These are phyloP conservation scores for Xerocomus amazonicus DNA, from an alignment of 1,284 basidiomycete genomes.

Conservation along the genomic window DNA sequence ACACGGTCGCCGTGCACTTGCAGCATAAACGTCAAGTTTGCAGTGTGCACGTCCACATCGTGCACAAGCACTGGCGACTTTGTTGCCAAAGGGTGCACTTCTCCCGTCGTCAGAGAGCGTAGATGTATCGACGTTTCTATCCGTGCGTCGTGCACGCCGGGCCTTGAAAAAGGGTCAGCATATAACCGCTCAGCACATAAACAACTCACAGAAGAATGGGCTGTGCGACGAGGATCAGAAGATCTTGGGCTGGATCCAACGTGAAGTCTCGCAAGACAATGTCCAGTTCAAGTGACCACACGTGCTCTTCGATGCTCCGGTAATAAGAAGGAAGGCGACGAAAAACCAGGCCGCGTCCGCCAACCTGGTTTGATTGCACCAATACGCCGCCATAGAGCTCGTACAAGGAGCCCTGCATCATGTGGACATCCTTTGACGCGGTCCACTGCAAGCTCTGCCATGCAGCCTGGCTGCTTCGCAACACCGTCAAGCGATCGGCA, in stretches of 20 bases:
- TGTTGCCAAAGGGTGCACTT: slow-evolving; percentile 42
- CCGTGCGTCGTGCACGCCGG: slow-evolving; percentile 11
- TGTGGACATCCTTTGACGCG: slow-evolving; percentile 35
- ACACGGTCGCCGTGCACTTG: slow-evolving; percentile 48
- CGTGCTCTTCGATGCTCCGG: slow-evolving; percentile 43
- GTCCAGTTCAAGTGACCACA: slow-evolving; percentile 46
- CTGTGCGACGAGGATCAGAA: slow-evolving; percentile 50
- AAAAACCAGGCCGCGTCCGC: slow-evolving; percentile 39
- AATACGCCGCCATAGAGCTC: slow-evolving; percentile 62
- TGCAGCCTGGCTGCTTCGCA: slow-evolving; percentile 43
- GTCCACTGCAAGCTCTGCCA: slow-evolving; percentile 48
- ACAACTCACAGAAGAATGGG: slow-evolving; percentile 31
- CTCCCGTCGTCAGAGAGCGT: slow-evolving; percentile 45
- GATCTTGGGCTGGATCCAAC: slow-evolving; percentile 60
- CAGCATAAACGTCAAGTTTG: slow-evolving; percentile 39
- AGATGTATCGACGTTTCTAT: slow-evolving; percentile 39
- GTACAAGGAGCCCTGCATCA: slow-evolving; percentile 43
- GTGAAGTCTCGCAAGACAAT: slow-evolving; percentile 52
- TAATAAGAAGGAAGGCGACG: slow-evolving; percentile 47
- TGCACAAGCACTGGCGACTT: slow-evolving; percentile 36
- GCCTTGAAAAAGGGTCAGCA: slow-evolving; percentile 14
- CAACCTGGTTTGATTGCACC: slow-evolving; percentile 39
- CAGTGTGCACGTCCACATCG: slow-evolving; percentile 21
- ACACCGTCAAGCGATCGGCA: slow-evolving; percentile 39
- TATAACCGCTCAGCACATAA: neutral